These are phyloP conservation scores for Hygrophorus pudorinus DNA, from an alignment of 768 basidiomycete species.

Conservation along the genomic window DNA sequence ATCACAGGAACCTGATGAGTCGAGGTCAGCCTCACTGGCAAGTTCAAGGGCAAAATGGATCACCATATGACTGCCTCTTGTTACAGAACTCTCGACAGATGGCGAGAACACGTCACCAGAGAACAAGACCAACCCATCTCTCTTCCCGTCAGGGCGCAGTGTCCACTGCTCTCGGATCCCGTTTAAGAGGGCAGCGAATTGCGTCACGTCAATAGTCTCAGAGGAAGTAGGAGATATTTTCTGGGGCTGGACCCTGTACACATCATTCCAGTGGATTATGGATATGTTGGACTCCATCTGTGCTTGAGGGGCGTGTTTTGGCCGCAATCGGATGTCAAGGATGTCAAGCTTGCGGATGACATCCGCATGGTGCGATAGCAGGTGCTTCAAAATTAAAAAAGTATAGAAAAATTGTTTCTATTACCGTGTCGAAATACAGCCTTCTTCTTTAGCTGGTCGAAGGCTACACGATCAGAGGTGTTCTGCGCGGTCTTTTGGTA, in stretches of 20 bases:
- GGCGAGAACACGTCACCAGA: conserved; percentile 88
- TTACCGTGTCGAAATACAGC: conserved; percentile 49
- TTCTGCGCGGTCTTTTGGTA: conserved; percentile 37
- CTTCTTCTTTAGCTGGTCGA: conserved; percentile 41
- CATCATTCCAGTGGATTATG: conserved; percentile 73
- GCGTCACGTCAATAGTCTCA: conserved; percentile 77
- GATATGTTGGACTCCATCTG: conserved; percentile 15
- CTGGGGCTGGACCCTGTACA: conserved; percentile 73
- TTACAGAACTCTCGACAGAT: conserved; percentile 78
- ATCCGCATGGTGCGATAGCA: too few species aligned
- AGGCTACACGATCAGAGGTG: conserved; percentile 1
- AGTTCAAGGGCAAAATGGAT: conserved; percentile 8
- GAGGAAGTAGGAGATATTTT: conserved; percentile 41
- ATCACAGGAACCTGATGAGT: conserved; percentile 68
- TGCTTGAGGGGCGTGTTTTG: too few species aligned
- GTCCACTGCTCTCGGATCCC: conserved; percentile 52
- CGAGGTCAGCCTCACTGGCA: not conserved
- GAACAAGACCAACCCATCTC: conserved; percentile 74
- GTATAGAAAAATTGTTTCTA: conserved; percentile 73
- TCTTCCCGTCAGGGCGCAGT: conserved; percentile 32
- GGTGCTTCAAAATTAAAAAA: too few species aligned
- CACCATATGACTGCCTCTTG: conserved; percentile 88
- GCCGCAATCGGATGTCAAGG: too few species aligned
- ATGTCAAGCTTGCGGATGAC: too few species aligned
- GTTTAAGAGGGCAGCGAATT: conserved; percentile 69